These are phyloP conservation scores for Sphaerulina vaccinii DNA, from an alignment of 2,329 filamentous ascomycete genomes.

Conservation along the genomic window DNA sequence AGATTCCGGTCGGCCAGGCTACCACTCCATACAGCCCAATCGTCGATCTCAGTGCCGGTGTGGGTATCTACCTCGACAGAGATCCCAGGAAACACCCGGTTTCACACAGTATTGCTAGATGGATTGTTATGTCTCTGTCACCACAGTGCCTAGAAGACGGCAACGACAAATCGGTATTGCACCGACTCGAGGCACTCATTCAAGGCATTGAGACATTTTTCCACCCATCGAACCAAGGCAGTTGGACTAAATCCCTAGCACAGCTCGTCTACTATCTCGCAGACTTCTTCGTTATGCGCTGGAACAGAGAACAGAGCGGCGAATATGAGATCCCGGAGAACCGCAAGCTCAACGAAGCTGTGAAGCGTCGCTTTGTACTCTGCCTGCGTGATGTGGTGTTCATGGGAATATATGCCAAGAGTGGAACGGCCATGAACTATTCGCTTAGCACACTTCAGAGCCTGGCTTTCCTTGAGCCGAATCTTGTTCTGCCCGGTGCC, in stretches of 20 bases:
- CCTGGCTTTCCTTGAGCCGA: constrained; percentile 84
- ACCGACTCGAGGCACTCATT: constrained; percentile 84
- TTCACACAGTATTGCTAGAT: constrained; percentile 86
- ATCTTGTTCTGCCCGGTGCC: constrained; percentile 86
- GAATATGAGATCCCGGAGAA: constrained; percentile 84
- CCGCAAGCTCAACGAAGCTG: constrained; percentile 71
- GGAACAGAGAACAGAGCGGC: constrained; percentile 91
- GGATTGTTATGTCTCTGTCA: constrained; percentile 90
- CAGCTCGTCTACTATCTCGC: constrained; percentile 90
- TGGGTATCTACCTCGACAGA: constrained; percentile 83
- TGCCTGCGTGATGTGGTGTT: constrained; percentile 90
- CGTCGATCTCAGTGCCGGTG: constrained; percentile 78
- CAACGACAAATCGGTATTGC: constrained; percentile 67
- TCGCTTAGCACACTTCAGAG: constrained; percentile 88
- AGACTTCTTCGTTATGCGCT: constrained; percentile 95
- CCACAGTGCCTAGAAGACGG: constrained; percentile 74
- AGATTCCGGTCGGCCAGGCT: constrained; percentile 94
- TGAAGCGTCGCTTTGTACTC: constrained; percentile 86
- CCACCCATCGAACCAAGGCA: constrained; percentile 92
- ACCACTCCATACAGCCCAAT: constrained; percentile 82
- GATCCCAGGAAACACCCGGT: constrained; percentile 92
- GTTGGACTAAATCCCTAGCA: constrained; percentile 85
- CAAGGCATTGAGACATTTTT: constrained; percentile 98
- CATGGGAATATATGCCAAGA: constrained; percentile 98
- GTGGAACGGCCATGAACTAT: constrained; percentile 84